Conservation (phyloP, 495 filamentous ascomycete genomes). For the Lasiosphaeriaceae sp. region DNA sequence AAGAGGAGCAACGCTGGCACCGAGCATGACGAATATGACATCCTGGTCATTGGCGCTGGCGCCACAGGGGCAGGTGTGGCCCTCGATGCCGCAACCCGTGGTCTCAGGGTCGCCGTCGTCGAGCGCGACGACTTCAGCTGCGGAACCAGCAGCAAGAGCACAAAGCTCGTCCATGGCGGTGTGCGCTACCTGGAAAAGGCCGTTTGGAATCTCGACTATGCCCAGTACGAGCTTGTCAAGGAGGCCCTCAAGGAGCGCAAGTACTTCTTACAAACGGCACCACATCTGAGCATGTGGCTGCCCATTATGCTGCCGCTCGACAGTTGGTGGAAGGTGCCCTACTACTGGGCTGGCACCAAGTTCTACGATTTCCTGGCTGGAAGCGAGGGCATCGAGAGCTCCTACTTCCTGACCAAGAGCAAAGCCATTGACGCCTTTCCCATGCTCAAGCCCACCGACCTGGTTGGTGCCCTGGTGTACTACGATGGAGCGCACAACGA, state of each 20-base stretch:
- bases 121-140: slow-evolving; percentile 93
- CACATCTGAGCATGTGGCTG: slow-evolving; percentile 90
- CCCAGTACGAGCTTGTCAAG: slow-evolving; percentile 87
- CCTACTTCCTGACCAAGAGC: slow-evolving; percentile 91
- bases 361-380: slow-evolving; percentile 92
- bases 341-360: slow-evolving; percentile 97
- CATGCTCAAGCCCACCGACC: slow-evolving; percentile 86
- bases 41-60: slow-evolving; percentile 87
- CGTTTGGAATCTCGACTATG: slow-evolving; percentile 93
- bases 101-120: slow-evolving; percentile 89
- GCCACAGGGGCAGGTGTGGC: slow-evolving; percentile 93
- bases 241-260: slow-evolving; percentile 95
- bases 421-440: slow-evolving; percentile 95
- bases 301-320: slow-evolving; percentile 97
- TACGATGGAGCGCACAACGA: slow-evolving; percentile 99
- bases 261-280: slow-evolving; percentile 93
- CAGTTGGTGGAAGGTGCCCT: slow-evolving; percentile 96
- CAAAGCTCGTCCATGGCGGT: slow-evolving; percentile 94
- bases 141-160: slow-evolving; percentile 95
- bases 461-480: slow-evolving; percentile 92
- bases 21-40: slow-evolving; percentile 63
- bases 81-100: slow-evolving; percentile 87
- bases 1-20: slow-evolving; percentile 38
- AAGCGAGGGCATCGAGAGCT: slow-evolving; percentile 93
- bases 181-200: slow-evolving; percentile 97